Base-by-base conservation (phyloP, 2,329 filamentous ascomycete species). In the Sporothrix mexicana region DNA sequence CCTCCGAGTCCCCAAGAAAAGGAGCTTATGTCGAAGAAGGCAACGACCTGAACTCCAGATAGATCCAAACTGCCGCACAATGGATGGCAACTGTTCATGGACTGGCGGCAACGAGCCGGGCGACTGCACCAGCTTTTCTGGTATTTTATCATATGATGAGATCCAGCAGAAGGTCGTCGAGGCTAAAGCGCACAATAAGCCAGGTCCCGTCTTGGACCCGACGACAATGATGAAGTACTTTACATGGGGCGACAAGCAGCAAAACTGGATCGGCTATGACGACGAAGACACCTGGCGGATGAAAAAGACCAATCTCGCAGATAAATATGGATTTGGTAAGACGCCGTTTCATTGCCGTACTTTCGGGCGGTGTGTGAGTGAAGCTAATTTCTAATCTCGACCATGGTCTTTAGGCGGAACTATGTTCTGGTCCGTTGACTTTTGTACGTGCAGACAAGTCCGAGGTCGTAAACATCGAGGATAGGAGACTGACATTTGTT, bases 261-360 rank as follows among this genome's bases (percentile, higher is more conserved):
- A 62, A 5, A 62, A 62, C 8, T 62, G 57, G 57, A 62, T 62
- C 3, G 57, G 57, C 4, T 62, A 62, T 12, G 30, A 62, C 12
- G 57, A 62, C 6, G 13, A 15, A 1, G 57, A 61, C 1, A 62
- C 57, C 1, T 62, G 57, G 57, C 12, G 41, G 57, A 9, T 62
- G 12, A 62, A 62, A 20, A 62, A 62, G 57, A 62, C 25, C 1
- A 62, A 62, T 15, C 36, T 62, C 15, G 57, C 57, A 8, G 57
- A 62, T 15, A 62, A 62, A n/a, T 62, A 43, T 3, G 57, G 57
- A 0, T 62, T 62, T 43, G 57, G 45, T 47, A 47, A n/a, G n/a
- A n/a, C n/a, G n/a, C n/a, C n/a, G n/a, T n/a, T n/a, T n/a, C n/a
- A n/a, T n/a, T n/a, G n/a, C n/a, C n/a, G n/a, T n/a, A n/a, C n/a